Base-by-base conservation (phyloP, 2,329 filamentous ascomycete species). In the Aureobasidium sp. region DNA sequence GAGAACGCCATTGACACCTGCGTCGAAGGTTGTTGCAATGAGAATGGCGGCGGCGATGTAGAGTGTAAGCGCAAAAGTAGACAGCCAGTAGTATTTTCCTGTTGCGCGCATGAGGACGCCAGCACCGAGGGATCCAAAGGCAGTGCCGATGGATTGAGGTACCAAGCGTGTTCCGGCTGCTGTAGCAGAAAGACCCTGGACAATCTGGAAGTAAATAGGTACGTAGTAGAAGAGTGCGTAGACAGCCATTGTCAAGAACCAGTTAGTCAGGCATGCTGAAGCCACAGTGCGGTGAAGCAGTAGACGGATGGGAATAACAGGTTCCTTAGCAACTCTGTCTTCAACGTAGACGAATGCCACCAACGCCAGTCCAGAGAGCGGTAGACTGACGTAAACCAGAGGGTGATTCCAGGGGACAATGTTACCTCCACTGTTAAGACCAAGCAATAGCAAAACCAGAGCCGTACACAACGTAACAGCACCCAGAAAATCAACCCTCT, bases 381-480 rank as follows among this genome's bases (percentile, higher is more conserved):
- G 85, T 41, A 96, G 78, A 0, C 85, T 85, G 0, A 82, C 82
- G 44, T 92, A 77, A 2, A 93, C 87, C 6, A 96, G 77, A 0
- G 90, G 90, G 68, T 94, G 88, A 0, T 80, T 83, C 91, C 91
- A 96, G 0, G 90, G 87, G 0, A 96, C 85, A 32, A 91, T 75
- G 68, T 93, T 96, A 1, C 91, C 90, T 15, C 91, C 91, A 0
- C 89, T 86, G 71, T 92, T 94, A 50, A 96, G 81, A 2, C 90
- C 90, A 1, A 93, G 76, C 0, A 96, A 81, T 0, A 96, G 77
- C 6, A 92, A 75, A 0, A 93, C 84, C 13, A 94, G 79, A 41
- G 86, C 86, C 0, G 82, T 73, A 21, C 89, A 85, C 16, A 94
- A 77, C 1, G 80, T 79, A 25, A 87, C 78, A 2, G 87, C 85